Evolutionary conservation across 352 stramenopile species (phyloP).

Genomic region (Plasmopara muralis): DNA sequence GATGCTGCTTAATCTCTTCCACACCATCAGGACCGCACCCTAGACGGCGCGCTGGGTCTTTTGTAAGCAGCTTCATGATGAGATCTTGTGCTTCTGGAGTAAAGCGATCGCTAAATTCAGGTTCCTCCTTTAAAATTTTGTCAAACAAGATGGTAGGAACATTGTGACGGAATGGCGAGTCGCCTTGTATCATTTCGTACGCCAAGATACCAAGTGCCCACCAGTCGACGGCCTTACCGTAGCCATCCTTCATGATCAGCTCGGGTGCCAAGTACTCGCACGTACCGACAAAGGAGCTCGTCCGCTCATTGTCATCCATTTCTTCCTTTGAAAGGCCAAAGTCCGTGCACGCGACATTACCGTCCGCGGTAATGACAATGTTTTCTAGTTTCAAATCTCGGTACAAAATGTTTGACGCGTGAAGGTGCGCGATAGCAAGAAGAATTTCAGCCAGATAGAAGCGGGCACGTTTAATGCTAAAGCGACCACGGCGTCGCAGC

Average conservation of each 20-base stretch:
- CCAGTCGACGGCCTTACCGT: slow-evolving; percentile 68
- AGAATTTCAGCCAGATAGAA: slow-evolving; percentile 69
- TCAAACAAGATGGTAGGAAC: slow-evolving; percentile 64
- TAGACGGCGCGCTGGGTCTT: slow-evolving; percentile 44
- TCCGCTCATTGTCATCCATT: slow-evolving; percentile 60
- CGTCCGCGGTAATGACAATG: slow-evolving; percentile 64
- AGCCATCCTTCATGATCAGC: slow-evolving; percentile 63
- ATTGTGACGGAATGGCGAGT: slow-evolving; percentile 67
- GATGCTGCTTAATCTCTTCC: slow-evolving; percentile 66
- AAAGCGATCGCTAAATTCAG: slow-evolving; percentile 62
- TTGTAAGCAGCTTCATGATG: slow-evolving; percentile 50
- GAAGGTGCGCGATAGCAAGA: slow-evolving; percentile 56
- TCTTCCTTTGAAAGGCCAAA: slow-evolving; percentile 73
- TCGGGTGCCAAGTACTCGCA: slow-evolving; percentile 70
- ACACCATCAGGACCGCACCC: slow-evolving; percentile 52
- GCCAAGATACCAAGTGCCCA: slow-evolving; percentile 71
- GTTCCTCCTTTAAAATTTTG: slow-evolving; percentile 72
- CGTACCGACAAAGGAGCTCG: slow-evolving; percentile 67
- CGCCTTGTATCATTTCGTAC: slow-evolving; percentile 71
- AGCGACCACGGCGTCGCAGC: slow-evolving; percentile 50
- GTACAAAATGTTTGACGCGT: slow-evolving; percentile 62
- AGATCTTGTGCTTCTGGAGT: slow-evolving; percentile 59
- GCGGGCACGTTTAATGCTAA: slow-evolving; percentile 63
- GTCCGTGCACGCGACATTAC: slow-evolving; percentile 64
- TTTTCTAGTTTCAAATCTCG: slow-evolving; percentile 74